Conservation (phyloP, 1,139 yeast species). For the Sugiyamaella xylanicola region DNA sequence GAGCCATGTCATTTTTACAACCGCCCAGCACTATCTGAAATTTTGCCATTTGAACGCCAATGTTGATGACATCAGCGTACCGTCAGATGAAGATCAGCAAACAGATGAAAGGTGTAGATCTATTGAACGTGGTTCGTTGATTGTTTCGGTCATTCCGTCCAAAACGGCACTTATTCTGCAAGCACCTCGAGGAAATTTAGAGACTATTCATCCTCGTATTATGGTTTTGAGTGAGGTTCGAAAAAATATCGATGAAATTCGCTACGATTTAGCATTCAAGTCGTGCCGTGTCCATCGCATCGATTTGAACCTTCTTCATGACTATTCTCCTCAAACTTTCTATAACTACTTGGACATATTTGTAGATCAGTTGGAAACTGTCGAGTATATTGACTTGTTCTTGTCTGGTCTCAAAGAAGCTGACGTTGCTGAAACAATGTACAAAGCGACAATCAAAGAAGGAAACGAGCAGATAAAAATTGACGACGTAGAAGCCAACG, state of each 20-base stretch:
- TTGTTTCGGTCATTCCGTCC: slow-evolving; percentile 81
- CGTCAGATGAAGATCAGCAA: slow-evolving; percentile 41
- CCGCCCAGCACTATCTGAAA: slow-evolving; percentile 82
- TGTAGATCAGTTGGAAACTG: slow-evolving; percentile 66
- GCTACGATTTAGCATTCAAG: slow-evolving; percentile 71
- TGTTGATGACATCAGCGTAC: slow-evolving; percentile 38
- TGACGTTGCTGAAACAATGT: slow-evolving; percentile 81
- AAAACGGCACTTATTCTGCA: slow-evolving; percentile 82
- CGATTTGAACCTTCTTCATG: slow-evolving; percentile 86
- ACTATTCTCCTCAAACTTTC: slow-evolving; percentile 75
- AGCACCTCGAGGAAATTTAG: slow-evolving; percentile 95
- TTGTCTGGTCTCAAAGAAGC: slow-evolving; percentile 85
- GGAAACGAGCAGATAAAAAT: neutral
- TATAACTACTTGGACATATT: slow-evolving; percentile 65
- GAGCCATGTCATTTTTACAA: slow-evolving; percentile 75
- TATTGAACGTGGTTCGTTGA: slow-evolving; percentile 85
- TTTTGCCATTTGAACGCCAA: slow-evolving; percentile 69
- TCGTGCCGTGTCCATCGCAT: slow-evolving; percentile 91
- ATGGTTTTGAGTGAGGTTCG: slow-evolving; percentile 88
- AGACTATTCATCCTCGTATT: slow-evolving; percentile 89
- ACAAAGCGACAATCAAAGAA: slow-evolving; percentile 61
- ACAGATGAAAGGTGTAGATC: slow-evolving; percentile 82
- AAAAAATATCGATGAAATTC: slow-evolving; percentile 56
- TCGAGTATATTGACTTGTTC: slow-evolving; percentile 82
- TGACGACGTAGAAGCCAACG: neutral